Percentiles rank a stretch among this genome's conserved stretches.
These are phyloP conservation scores for Bassia scoparia DNA, from an alignment of 148 eudicot genomes.

Conservation along the genomic window DNA sequence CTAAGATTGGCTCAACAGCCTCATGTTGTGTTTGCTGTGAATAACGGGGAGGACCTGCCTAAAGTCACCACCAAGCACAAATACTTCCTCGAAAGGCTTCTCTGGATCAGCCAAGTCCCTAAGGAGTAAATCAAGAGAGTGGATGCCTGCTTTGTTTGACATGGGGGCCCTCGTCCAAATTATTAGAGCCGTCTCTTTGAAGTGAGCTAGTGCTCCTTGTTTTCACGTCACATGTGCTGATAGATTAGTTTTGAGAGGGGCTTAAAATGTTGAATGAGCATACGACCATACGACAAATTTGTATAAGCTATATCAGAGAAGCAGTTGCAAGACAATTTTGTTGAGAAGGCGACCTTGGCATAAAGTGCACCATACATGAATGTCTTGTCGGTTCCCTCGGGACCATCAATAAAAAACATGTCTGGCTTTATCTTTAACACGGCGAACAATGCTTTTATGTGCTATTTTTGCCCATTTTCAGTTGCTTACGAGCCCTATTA, in stretches of 20 bases:
- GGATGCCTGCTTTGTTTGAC: too few species aligned
- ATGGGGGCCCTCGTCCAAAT: too few species aligned
- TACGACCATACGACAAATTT: too few species aligned
- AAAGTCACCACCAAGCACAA: background rate
- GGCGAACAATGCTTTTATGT: too few species aligned
- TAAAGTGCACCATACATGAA: background rate
- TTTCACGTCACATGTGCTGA: background rate
- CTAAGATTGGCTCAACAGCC: background rate
- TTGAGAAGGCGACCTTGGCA: background rate
- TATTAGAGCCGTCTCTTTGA: too few species aligned
- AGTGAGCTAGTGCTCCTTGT: background rate
- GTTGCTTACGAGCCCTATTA: background rate
- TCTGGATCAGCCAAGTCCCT: too few species aligned
- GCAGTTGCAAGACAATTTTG: background rate
- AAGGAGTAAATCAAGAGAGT: too few species aligned
- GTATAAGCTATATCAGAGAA: too few species aligned
- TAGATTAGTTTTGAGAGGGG: background rate
- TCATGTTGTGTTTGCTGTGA: background rate
- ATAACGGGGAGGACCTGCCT: background rate
- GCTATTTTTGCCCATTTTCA: background rate
- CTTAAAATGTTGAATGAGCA: background rate
- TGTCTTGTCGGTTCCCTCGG: background rate
- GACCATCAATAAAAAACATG: background rate
- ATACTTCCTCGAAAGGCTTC: background rate
- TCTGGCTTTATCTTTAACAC: background rate